Percentiles rank a stretch among this genome's conserved stretches.
phyloP scores from a whole-genome alignment of 148 eudicot species.

The Arbutus unedo region DNA sequence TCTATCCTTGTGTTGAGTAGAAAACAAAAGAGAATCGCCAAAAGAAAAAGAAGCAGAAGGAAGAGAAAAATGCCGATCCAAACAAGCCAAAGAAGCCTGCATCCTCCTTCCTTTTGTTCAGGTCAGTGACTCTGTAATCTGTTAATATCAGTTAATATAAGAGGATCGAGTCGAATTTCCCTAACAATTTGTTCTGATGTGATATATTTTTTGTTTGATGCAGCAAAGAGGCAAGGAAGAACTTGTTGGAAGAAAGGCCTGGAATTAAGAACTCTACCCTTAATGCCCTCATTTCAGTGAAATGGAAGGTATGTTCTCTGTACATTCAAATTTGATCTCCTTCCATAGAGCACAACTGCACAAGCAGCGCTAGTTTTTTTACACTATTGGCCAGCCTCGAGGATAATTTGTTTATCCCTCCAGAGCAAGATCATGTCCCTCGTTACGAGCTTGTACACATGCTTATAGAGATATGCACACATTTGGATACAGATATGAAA shows the following conservation, averaged over 20 bases:
- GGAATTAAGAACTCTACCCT: slow-evolving; percentile 63
- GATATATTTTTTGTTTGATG: not conserved
- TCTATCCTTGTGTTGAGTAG: slow-evolving; percentile 28
- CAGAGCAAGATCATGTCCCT: too few relatives aligned
- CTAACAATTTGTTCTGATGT: not conserved
- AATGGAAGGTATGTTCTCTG: slow-evolving; percentile 67
- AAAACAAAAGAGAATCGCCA: slow-evolving; percentile 59
- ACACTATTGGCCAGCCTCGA: too few relatives aligned
- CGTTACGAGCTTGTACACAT: too few relatives aligned
- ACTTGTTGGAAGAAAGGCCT: slow-evolving; percentile 52
- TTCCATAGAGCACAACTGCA: too few relatives aligned
- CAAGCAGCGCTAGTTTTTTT: too few relatives aligned
- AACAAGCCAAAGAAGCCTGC: slow-evolving; percentile 89
- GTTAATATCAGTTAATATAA: too few relatives aligned
- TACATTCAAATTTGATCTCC: too few relatives aligned
- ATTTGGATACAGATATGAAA: too few relatives aligned
- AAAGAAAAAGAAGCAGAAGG: slow-evolving; percentile 62
- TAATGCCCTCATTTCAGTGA: slow-evolving; percentile 66
- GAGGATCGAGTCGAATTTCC: not conserved
- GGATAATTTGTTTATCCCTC: too few relatives aligned
- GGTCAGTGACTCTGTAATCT: slow-evolving; percentile 27
- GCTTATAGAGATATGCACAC: too few relatives aligned
- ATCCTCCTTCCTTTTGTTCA: slow-evolving; percentile 75
- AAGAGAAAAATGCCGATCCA: slow-evolving; percentile 62
- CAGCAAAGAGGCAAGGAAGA: slow-evolving; percentile 84